Percentiles rank a stretch among this genome's conserved stretches.
These are phyloP conservation scores for Fonsecaea nubica DNA, from an alignment of 2,329 filamentous ascomycete genomes.

Conservation along the genomic window DNA sequence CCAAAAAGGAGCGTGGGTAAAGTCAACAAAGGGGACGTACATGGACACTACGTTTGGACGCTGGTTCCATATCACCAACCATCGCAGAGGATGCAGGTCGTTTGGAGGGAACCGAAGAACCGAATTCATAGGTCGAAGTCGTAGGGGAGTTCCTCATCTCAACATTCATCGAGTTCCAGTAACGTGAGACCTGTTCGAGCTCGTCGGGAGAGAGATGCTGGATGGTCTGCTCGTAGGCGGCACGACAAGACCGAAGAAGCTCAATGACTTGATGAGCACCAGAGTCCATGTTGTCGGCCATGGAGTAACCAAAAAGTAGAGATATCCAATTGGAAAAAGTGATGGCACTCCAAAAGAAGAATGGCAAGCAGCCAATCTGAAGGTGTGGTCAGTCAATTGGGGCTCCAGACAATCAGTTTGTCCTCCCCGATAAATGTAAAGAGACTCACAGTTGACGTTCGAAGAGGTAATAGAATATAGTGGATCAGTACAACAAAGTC, in stretches of 20 bases:
- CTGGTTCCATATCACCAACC: conserved; percentile 50
- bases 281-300: conserved; percentile 31
- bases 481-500: conserved; percentile 20
- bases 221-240: conserved; percentile 35
- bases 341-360: conserved; percentile 9
- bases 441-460: conserved; percentile 26
- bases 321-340: conserved; percentile 8
- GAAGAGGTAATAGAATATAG: conserved; percentile 12
- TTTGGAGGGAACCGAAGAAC: conserved; percentile 36
- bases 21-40: conserved; percentile 38
- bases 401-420: conserved; percentile 16
- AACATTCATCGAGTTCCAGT: conserved; percentile 33
- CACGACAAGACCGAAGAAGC: conserved; percentile 33
- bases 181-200: conserved; percentile 32
- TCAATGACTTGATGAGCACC: conserved; percentile 31
- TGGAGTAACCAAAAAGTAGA: conserved; percentile 1
- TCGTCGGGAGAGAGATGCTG: conserved; percentile 35
- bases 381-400: conserved; percentile 20
- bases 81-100: conserved; percentile 33
- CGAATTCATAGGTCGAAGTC: conserved; percentile 15
- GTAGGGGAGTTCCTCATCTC: conserved; percentile 23
- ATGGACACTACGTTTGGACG: conserved; percentile 45
- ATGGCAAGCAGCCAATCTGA: conserved; percentile 14
- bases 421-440: conserved; percentile 10
- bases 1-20: conserved; percentile 30